A percentile compares a stretch with the other conserved stretches of the same genome.
Conservation (phyloP, 352 stramenopile genomes). For the Saprolegnia diclina region DNA sequence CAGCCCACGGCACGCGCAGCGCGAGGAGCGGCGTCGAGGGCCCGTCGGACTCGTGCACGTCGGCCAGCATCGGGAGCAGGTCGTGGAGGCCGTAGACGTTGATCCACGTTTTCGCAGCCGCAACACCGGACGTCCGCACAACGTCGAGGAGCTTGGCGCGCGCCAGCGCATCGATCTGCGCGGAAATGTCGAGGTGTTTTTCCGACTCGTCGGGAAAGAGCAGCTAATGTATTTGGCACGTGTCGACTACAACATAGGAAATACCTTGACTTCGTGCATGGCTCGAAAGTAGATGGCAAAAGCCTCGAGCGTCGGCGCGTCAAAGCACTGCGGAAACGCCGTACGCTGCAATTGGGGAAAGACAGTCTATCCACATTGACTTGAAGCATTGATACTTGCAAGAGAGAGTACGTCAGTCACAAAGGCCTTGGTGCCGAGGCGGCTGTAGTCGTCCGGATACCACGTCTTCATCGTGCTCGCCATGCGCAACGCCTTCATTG, state of each 20-base stretch:
- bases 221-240: too few relatives aligned
- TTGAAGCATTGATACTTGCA: background rate
- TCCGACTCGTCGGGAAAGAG: slow-evolving; percentile 13
- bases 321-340: background rate
- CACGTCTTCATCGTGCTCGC: slow-evolving; percentile 12
- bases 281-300: slow-evolving; percentile 11
- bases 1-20: background rate
- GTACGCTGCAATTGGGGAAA: background rate
- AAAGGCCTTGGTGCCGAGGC: slow-evolving; percentile 2
- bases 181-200: background rate
- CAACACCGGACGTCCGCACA: background rate
- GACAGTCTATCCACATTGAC: background rate
- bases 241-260: too few relatives aligned
- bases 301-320: background rate
- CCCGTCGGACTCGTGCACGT: background rate
- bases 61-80: background rate
- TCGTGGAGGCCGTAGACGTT: background rate
- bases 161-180: slow-evolving; percentile 1
- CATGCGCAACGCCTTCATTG: slow-evolving; percentile 13
- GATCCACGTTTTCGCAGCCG: background rate
- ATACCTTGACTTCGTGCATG: slow-evolving; percentile 26
- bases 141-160: slow-evolving; percentile 11
- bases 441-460: slow-evolving; percentile 19
- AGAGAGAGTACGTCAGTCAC: background rate
- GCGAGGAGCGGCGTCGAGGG: background rate